Percentiles rank a stretch among this genome's conserved stretches.
Evolutionary conservation across 305 asterid genomes (phyloP).

Genomic region (Solanum hybrid): DNA sequence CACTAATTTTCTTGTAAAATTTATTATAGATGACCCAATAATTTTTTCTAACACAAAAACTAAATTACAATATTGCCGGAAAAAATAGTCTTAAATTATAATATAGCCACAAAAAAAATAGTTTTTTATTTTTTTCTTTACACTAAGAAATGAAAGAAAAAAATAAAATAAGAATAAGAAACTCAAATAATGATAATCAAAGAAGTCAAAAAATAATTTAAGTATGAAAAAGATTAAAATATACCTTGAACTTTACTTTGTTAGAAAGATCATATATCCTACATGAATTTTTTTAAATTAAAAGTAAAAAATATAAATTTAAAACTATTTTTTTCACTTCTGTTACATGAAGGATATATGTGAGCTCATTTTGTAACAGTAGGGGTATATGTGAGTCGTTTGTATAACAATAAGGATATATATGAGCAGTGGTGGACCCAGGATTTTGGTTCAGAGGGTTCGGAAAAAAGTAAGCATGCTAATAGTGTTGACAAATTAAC

Average conservation of each 20-base stretch:
- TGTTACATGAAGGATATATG: not conserved
- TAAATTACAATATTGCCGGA: not conserved
- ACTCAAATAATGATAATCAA: not conserved
- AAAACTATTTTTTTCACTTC: not conserved
- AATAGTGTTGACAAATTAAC: too few species aligned
- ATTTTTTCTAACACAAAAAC: not conserved
- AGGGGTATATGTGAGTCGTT: not conserved
- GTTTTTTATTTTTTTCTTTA: too few species aligned
- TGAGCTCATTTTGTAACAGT: not conserved
- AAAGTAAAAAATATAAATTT: not conserved
- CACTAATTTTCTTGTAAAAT: not conserved
- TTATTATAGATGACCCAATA: not conserved
- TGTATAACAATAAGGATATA: not conserved
- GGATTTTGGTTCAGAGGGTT: not conserved
- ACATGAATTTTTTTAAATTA: too few species aligned
- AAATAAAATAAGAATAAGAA: not conserved
- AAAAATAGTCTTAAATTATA: not conserved
- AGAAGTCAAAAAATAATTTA: not conserved
- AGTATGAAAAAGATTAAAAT: not conserved
- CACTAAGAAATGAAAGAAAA: not conserved
- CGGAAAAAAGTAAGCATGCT: not conserved
- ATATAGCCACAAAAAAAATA: not conserved
- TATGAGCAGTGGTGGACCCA: not conserved
- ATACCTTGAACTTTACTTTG: not conserved
- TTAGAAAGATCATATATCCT: not conserved